A percentile compares a stretch with the other conserved stretches of the same genome.
Evolutionary conservation across 306 rosid genomes (phyloP).

Genomic region (Begonia fuchsioides): DNA sequence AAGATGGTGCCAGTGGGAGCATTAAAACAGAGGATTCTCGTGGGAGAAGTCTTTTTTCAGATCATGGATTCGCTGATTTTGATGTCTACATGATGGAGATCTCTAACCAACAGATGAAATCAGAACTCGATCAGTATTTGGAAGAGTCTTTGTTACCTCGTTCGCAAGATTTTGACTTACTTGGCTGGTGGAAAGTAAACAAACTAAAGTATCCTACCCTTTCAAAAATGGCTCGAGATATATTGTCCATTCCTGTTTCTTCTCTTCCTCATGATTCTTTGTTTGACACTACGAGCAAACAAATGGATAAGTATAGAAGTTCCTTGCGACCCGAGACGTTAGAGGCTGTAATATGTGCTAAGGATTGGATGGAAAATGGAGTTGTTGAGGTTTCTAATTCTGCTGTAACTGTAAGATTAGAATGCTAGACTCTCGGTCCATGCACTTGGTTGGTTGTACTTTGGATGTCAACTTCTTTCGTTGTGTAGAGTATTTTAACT

Average conservation of each 20-base stretch:
- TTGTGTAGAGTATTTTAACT: too few relatives aligned
- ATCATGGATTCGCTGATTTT: conserved; percentile 70
- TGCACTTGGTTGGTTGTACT: too few relatives aligned
- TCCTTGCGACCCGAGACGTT: conserved; percentile 3
- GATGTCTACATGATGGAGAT: conserved; percentile 89
- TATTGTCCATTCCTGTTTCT: conserved; percentile 10
- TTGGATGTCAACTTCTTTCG: too few relatives aligned
- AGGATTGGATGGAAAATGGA: conserved; percentile 20
- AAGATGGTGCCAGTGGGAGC: conserved; percentile 38
- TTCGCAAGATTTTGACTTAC: conserved; percentile 20
- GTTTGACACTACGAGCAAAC: conserved; percentile 3
- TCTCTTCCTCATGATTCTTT: conserved; percentile 7
- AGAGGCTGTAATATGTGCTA: conserved; percentile 9
- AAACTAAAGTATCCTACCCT: conserved; percentile 8
- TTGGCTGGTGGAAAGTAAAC: conserved; percentile 15
- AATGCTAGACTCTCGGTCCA: conserved; percentile 1
- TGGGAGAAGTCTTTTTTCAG: conserved; percentile 38
- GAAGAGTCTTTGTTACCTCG: conserved; percentile 77
- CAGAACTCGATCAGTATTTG: conserved; percentile 78
- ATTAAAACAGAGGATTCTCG: conserved; percentile 28
- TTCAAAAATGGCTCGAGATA: conserved; percentile 12
- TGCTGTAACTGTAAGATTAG: conserved; percentile 10
- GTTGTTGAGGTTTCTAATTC: conserved; percentile 7
- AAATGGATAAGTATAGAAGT: conserved; percentile 4
- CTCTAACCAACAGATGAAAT: conserved; percentile 62